These are phyloP conservation scores for Themeda triandra DNA, from an alignment of 176 grass and related monocot genomes.

Conservation along the genomic window DNA sequence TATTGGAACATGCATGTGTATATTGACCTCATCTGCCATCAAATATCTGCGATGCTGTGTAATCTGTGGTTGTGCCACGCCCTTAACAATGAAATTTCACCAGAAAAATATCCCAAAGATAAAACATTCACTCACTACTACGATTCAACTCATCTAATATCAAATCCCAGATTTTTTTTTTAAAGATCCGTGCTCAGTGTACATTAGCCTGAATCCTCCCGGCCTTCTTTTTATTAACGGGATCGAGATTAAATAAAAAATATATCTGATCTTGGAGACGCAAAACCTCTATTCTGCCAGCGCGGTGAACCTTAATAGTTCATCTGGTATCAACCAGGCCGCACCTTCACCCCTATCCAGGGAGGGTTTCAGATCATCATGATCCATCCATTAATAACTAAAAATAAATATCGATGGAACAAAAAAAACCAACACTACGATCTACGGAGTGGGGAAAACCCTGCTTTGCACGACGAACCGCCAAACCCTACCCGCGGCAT, in stretches of 20 bases:
- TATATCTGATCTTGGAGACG: neutral
- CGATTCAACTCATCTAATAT: neutral
- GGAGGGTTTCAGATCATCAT: neutral
- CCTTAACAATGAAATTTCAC: neutral
- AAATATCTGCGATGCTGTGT: neutral
- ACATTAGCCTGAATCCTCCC: neutral
- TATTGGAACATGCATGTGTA: neutral
- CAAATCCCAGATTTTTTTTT: neutral
- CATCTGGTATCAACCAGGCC: neutral
- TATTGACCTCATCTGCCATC: neutral
- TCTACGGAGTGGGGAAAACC: neutral
- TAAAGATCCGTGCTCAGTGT: neutral
- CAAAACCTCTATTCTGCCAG: neutral
- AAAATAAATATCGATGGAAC: neutral
- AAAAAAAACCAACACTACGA: neutral
- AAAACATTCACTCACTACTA: neutral
- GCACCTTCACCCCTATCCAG: neutral
- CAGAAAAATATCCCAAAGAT: neutral
- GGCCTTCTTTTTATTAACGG: neutral
- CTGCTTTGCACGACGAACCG: neutral
- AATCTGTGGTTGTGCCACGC: neutral
- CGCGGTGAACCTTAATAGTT: neutral
- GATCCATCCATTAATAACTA: neutral
- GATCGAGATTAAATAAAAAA: neutral
- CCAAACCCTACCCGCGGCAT: constrained; percentile 11